Evolutionary conservation across 2,329 filamentous ascomycete species (phyloP).

Genomic region (Trematosphaeria pertusa): DNA sequence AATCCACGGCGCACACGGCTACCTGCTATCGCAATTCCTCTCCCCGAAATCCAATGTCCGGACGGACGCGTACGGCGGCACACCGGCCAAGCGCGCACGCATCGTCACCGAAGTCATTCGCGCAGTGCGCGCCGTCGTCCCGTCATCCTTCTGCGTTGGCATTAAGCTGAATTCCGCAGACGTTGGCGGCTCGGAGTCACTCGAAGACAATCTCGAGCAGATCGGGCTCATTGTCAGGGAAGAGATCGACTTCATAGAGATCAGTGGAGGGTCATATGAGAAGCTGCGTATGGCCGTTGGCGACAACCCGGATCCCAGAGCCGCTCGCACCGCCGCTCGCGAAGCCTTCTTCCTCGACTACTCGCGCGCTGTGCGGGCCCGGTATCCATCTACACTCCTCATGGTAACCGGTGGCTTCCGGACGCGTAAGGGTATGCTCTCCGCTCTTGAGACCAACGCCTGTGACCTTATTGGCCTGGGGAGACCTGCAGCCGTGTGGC

Average conservation of each 20-base stretch:
- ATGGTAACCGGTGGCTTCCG: constrained; percentile 67
- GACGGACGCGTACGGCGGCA: constrained; percentile 58
- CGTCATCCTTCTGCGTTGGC: constrained; percentile 53
- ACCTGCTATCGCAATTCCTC: constrained; percentile 54
- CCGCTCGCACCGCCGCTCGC: constrained; percentile 57
- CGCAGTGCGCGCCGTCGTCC: constrained; percentile 51
- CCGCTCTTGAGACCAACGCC: constrained; percentile 54
- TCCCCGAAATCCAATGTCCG: constrained; percentile 55
- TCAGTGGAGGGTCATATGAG: constrained; percentile 64
- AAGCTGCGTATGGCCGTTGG: constrained; percentile 14
- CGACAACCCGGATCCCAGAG: constrained; percentile 11
- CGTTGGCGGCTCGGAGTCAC: constrained; percentile 47
- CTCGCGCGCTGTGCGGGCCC: constrained; percentile 56
- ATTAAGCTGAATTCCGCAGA: constrained; percentile 62
- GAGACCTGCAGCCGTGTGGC: constrained; percentile 19
- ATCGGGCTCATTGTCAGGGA: constrained; percentile 57
- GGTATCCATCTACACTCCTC: constrained; percentile 43
- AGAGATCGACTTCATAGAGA: constrained; percentile 71
- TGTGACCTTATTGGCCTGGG: constrained; percentile 25
- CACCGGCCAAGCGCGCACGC: constrained; percentile 53
- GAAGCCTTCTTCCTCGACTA: constrained; percentile 76
- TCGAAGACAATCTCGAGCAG: constrained; percentile 64
- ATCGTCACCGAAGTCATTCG: constrained; percentile 56
- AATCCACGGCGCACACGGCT: constrained; percentile 61
- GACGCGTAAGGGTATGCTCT: constrained; percentile 62